phyloP scores from a whole-genome alignment of 2,329 filamentous ascomycete genomes.

The Tolypocladium guangdongense region DNA sequence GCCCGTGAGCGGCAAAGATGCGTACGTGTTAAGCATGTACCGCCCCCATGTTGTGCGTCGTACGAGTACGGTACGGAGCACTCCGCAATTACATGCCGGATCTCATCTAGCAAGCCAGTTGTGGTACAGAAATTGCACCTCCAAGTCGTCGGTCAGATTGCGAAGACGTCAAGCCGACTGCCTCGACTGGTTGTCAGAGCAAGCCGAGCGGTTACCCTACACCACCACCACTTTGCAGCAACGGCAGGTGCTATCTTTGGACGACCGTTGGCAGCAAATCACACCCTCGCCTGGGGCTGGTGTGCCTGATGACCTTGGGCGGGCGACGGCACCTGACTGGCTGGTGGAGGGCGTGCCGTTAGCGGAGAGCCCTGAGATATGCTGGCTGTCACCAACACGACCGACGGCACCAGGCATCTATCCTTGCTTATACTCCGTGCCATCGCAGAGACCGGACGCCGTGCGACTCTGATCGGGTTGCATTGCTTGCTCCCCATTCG shows the following conservation, averaged over 20 bases:
- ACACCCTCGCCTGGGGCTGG: slow-evolving; percentile 2
- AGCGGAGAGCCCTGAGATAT: background rate
- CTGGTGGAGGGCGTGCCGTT: slow-evolving; percentile 6
- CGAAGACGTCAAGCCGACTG: background rate
- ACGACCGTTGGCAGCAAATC: slow-evolving; percentile 1
- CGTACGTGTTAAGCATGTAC: background rate
- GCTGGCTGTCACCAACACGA: background rate
- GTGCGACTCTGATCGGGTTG: background rate
- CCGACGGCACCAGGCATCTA: no score
- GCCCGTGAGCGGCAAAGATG: background rate
- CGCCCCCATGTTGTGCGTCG: background rate
- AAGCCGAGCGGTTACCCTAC: background rate
- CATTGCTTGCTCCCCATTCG: background rate
- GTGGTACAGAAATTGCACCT: background rate
- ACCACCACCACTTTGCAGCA: background rate
- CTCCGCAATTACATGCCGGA: background rate
- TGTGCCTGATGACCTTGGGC: slow-evolving; percentile 13
- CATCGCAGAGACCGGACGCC: background rate
- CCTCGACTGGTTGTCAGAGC: background rate
- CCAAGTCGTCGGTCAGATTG: background rate
- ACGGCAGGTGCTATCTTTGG: slow-evolving; percentile 2
- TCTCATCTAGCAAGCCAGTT: background rate
- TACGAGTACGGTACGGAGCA: no score
- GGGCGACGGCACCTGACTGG: slow-evolving; percentile 13
- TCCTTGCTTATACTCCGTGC: background rate